phyloP scores from a whole-genome alignment of 148 eudicot genomes.

The Heliosperma pusillum region DNA sequence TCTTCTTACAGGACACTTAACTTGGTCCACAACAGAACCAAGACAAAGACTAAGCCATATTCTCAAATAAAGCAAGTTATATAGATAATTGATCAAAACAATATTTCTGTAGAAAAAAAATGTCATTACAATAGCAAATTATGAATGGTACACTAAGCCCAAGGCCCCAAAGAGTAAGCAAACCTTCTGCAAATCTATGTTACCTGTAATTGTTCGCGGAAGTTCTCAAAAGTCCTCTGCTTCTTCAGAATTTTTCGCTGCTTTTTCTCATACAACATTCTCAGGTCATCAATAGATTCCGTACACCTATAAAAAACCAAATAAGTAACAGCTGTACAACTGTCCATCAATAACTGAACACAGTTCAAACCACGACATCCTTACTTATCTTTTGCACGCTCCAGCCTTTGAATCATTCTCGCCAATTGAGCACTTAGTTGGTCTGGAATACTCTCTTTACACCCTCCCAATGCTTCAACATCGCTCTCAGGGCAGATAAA shows the following conservation, averaged over 20 bases:
- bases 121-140: not conserved
- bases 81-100: not conserved
- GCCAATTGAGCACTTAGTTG: slow-evolving; percentile 70
- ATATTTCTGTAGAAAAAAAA: not conserved
- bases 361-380: slow-evolving; percentile 12
- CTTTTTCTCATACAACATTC: slow-evolving; percentile 65
- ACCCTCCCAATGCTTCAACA: slow-evolving; percentile 69
- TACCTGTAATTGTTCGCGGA: slow-evolving; percentile 71
- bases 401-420: slow-evolving; percentile 57
- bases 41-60: not conserved
- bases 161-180: not conserved
- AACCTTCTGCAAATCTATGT: slow-evolving; percentile 14
- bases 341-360: not conserved
- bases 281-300: slow-evolving; percentile 81
- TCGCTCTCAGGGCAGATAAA: slow-evolving; percentile 79
- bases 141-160: not conserved
- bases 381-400: slow-evolving; percentile 69
- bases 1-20: not conserved
- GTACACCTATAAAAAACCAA: slow-evolving; percentile 50
- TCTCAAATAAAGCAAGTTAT: not conserved
- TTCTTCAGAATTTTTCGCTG: slow-evolving; percentile 67
- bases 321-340: slow-evolving; percentile 11
- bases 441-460: slow-evolving; percentile 59
- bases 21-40: not conserved
- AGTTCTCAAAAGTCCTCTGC: slow-evolving; percentile 62